Conservation (phyloP, 345 rosid genomes). For the Eutrema japonicum region DNA sequence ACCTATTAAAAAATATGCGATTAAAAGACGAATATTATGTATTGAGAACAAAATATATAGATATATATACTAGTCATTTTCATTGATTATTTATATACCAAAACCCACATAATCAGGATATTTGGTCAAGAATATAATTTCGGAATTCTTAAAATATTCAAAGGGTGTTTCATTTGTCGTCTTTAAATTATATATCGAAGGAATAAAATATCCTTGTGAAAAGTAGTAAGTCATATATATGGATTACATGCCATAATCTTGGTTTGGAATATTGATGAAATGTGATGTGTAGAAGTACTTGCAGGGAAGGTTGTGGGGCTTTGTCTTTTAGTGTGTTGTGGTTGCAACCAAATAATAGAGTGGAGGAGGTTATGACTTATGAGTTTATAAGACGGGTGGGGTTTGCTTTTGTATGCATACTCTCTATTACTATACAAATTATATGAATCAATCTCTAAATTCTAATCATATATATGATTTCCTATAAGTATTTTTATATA, state of each 20-base stretch:
- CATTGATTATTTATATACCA: background rate
- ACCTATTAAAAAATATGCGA: background rate
- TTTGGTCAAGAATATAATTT: slow-evolving; percentile 26
- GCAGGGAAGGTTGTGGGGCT: slow-evolving; percentile 28
- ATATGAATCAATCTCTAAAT: slow-evolving; percentile 7
- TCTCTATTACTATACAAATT: background rate
- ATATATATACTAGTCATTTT: background rate
- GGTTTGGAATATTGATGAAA: slow-evolving; percentile 39
- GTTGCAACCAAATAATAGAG: slow-evolving; percentile 43
- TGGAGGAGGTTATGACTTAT: slow-evolving; percentile 40
- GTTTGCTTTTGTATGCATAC: slow-evolving; percentile 18
- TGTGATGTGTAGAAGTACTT: slow-evolving; percentile 40
- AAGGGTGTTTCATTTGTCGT: background rate
- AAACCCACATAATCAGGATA: slow-evolving; percentile 39
- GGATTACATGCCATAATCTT: slow-evolving; percentile 32
- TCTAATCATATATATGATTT: background rate
- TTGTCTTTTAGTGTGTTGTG: slow-evolving; percentile 32
- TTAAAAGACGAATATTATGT: background rate
- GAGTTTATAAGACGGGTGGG: slow-evolving; percentile 30
- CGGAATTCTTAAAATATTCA: background rate
- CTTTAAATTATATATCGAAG: background rate
- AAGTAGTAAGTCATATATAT: slow-evolving; percentile 2
- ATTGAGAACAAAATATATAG: background rate
- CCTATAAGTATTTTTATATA: background rate
- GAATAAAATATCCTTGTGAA: background rate